Evolutionary conservation across 495 filamentous ascomycete species (phyloP).

Genomic region (Xylaria flabelliformis): DNA sequence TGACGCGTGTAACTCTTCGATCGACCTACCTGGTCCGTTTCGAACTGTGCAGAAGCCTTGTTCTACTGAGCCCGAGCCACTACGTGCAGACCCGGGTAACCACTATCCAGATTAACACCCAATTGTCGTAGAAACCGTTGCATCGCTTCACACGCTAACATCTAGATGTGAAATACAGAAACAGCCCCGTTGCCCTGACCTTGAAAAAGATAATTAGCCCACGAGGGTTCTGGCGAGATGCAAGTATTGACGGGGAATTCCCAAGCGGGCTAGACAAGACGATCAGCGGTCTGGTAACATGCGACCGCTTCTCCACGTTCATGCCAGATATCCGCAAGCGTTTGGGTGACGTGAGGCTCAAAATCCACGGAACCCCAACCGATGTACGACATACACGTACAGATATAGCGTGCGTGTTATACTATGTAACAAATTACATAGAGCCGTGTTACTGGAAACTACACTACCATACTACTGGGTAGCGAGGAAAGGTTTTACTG

Average conservation of each 20-base stretch:
- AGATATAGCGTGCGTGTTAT: not conserved
- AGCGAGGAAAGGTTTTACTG: not conserved
- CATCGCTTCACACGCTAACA: not conserved
- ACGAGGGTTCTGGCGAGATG: not conserved
- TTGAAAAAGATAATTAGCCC: slow-evolving; percentile 20
- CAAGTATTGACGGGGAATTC: slow-evolving; percentile 19
- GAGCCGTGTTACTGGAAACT: not conserved
- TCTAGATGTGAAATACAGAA: not conserved
- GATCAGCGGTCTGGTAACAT: slow-evolving; percentile 29
- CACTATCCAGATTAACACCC: not conserved
- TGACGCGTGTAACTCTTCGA: slow-evolving; percentile 21
- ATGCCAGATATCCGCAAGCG: slow-evolving; percentile 31
- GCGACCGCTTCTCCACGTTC: slow-evolving; percentile 29
- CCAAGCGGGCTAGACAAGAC: slow-evolving; percentile 26
- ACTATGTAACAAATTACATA: not conserved
- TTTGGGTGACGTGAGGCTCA: slow-evolving; percentile 28
- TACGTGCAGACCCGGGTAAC: not conserved
- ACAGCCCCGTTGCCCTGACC: not conserved
- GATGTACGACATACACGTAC: slow-evolving; percentile 19
- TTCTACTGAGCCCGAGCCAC: not conserved
- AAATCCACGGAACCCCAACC: slow-evolving; percentile 26
- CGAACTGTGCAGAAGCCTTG: not conserved
- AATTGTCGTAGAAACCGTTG: not conserved
- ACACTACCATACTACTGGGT: not conserved
- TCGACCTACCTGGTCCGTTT: slow-evolving; percentile 21